Evolutionary conservation across 306 rosid genomes (phyloP).

Genomic region (Astragalus glycyphyllos): DNA sequence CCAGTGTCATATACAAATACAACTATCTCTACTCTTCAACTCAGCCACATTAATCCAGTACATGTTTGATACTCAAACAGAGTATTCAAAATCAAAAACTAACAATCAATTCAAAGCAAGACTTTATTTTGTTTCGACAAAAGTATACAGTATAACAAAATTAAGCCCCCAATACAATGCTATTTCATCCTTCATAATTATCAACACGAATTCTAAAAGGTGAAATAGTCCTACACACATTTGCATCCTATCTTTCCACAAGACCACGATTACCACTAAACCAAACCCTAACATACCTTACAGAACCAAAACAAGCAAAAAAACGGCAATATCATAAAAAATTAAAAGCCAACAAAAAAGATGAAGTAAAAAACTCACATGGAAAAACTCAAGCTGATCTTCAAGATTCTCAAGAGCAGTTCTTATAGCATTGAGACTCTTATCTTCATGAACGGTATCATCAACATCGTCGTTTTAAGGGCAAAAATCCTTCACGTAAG

Average conservation of each 20-base stretch:
- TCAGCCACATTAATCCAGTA: conserved; percentile 11
- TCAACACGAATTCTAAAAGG: neutral
- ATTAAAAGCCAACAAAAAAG: neutral
- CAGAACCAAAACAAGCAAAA: neutral
- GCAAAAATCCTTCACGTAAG: conserved; percentile 67
- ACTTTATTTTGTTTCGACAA: neutral
- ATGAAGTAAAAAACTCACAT: conserved; percentile 55
- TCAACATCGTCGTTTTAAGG: conserved; percentile 36
- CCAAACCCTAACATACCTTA: neutral
- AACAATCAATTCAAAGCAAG: neutral
- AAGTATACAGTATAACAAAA: neutral
- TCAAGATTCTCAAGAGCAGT: conserved; percentile 97
- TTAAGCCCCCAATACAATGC: neutral
- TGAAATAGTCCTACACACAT: neutral
- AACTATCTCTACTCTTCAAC: neutral
- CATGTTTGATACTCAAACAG: neutral
- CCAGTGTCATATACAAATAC: neutral
- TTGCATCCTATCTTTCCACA: neutral
- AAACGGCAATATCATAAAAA: neutral
- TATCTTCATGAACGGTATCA: conserved; percentile 69
- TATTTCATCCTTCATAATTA: conserved; percentile 8
- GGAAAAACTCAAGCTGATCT: conserved; percentile 90
- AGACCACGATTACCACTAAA: neutral
- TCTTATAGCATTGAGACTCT: conserved; percentile 83
- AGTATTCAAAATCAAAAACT: conserved; percentile 11